Base-by-base conservation (phyloP, 352 stramenopile species). In the Phytophthora fragariae region DNA sequence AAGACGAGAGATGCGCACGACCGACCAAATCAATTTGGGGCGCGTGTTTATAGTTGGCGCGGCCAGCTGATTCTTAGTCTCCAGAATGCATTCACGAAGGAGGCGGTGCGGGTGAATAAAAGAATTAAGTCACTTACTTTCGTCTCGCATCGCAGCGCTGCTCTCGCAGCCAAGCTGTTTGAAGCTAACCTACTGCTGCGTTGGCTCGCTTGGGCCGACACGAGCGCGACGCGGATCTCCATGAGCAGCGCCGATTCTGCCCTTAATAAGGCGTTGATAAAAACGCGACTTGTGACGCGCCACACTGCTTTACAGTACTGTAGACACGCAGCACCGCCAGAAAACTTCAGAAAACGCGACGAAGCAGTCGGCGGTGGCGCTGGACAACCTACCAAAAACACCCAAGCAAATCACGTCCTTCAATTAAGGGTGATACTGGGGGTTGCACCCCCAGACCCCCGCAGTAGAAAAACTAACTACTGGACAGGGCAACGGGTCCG, bases 301-400 rank as follows among this genome's bases (percentile, higher is more conserved):
- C 37, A 15, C 11, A 44, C 24, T 27, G 24, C 24, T 27, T 0
- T 31, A 7, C 27, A n/a, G 12, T 53, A 53, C 46, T 19, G 46
- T 72, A 72, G 65, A 72, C 65, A 72, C 65, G 37, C 37, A 46
- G 57, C 65, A 72, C 65, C 65, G 50, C 47, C 65, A 67, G 65
- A 17, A 68, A 68, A 73, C 65, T 73, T 73, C 65, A 73, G 57
- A 31, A 56, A 50, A 59, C 67, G 65, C 65, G 65, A 72, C 57
- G 65, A 19, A 46, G 37, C 37, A 46, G 37, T 17, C 37, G 37
- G 49, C 39, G 39, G 56, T 44, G 31, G 44, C 31, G 8, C 15
- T 10, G n/a, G 14, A 21, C 19, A 21, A 21, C 19, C 19, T 21
- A 21, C 19, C 19, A 21, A 21, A 21, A 21, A 21, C 19, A 21